Evolutionary conservation across 2,329 filamentous ascomycete species (phyloP).

Genomic region (Zopfia rhizophila): DNA sequence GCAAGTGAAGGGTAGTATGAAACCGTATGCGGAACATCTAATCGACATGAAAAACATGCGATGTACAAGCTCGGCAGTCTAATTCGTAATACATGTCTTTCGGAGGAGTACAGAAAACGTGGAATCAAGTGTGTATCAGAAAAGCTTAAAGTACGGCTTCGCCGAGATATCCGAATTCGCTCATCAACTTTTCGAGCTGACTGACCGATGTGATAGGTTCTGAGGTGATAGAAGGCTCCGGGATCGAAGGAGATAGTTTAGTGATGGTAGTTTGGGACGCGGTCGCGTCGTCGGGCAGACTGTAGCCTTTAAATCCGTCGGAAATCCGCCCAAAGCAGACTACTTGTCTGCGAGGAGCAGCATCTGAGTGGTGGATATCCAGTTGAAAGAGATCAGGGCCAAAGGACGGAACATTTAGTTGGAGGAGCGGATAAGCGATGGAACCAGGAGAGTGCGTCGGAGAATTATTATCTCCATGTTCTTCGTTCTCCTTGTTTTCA

Average conservation of each 20-base stretch:
- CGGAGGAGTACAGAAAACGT: background rate
- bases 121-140: background rate
- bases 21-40: constrained; percentile 1
- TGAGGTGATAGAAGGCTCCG: constrained; percentile 23
- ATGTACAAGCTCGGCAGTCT: background rate
- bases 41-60: background rate
- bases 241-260: constrained; percentile 17
- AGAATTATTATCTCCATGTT: constrained; percentile 9
- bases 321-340: constrained; percentile 41
- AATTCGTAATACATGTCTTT: constrained; percentile 1
- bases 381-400: constrained; percentile 42
- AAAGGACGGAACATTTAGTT: constrained; percentile 40
- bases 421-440: constrained; percentile 15
- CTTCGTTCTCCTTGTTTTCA: constrained; percentile 16
- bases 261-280: constrained; percentile 40
- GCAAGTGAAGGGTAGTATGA: background rate
- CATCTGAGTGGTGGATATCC: constrained; percentile 33
- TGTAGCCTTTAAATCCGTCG: constrained; percentile 45
- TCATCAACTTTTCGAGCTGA: constrained; percentile 37
- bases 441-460: constrained; percentile 34
- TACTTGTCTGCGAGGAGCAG: constrained; percentile 39
- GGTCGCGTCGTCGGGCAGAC: constrained; percentile 40
- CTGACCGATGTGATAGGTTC: constrained; percentile 35
- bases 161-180: constrained; percentile 47
- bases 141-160: constrained; percentile 38